phyloP scores from a whole-genome alignment of 2,329 filamentous ascomycete species.

The Xylaria arbuscula region DNA sequence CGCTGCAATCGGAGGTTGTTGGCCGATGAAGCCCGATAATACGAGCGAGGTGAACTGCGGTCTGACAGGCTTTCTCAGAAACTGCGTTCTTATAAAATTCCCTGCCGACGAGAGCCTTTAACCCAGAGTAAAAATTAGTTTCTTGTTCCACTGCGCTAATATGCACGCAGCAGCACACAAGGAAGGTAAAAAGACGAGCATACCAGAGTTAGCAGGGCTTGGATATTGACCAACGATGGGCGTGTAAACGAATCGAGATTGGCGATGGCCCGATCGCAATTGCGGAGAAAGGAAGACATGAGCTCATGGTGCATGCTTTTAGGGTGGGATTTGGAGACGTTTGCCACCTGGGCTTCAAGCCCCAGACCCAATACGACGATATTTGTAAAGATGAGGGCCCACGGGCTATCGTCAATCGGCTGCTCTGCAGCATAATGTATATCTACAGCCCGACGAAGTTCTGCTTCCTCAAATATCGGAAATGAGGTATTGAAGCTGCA shows the following conservation, averaged over 20 bases:
- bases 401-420: constrained; percentile 14
- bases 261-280: constrained; percentile 28
- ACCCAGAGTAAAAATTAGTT: constrained; percentile 1
- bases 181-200: neutral
- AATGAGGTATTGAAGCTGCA: constrained; percentile 12
- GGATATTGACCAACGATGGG: constrained; percentile 21
- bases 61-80: constrained; percentile 25
- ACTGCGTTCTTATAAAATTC: constrained; percentile 25
- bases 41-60: constrained; percentile 20
- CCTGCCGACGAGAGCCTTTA: constrained; percentile 23
- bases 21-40: constrained; percentile 23
- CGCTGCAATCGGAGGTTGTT: neutral
- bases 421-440: constrained; percentile 18
- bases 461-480: constrained; percentile 23
- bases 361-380: constrained; percentile 23
- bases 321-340: constrained; percentile 21
- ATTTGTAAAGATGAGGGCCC: constrained; percentile 27
- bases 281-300: constrained; percentile 27
- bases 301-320: constrained; percentile 29
- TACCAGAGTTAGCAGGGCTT: constrained; percentile 27
- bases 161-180: neutral
- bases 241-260: constrained; percentile 27
- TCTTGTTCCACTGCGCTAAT: neutral
- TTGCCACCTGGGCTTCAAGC: constrained; percentile 18
- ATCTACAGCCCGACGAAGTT: constrained; percentile 26